These are phyloP conservation scores for Neospora caninum DNA, from an alignment of 169 alveolate genomes.

Conservation along the genomic window DNA sequence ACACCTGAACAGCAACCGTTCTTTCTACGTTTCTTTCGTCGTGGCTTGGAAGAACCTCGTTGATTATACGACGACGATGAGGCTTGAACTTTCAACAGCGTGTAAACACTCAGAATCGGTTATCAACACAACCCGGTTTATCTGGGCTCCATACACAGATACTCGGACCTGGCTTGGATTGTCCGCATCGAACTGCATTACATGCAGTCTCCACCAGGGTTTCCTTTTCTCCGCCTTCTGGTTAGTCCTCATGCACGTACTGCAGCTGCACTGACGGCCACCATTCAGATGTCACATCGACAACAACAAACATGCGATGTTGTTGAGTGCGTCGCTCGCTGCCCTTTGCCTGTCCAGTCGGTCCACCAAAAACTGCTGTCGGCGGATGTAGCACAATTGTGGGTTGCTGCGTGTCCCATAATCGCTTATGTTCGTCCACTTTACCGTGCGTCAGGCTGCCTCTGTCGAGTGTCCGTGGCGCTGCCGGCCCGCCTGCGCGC, in stretches of 20 bases:
- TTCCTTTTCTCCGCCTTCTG: background rate
- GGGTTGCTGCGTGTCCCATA: background rate
- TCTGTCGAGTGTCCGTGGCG: background rate
- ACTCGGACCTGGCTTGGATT: background rate
- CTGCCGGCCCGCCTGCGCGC: background rate
- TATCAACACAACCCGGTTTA: background rate
- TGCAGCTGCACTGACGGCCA: background rate
- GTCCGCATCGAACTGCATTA: background rate
- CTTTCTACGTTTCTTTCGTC: too few relatives aligned
- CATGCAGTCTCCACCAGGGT: background rate
- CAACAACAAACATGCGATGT: background rate
- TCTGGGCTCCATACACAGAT: background rate
- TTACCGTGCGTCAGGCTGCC: background rate
- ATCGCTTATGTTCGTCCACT: background rate
- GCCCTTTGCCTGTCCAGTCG: background rate
- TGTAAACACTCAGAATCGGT: background rate
- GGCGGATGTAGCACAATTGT: background rate
- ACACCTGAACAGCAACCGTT: too few relatives aligned
- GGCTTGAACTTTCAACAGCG: too few relatives aligned
- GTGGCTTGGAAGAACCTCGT: too few relatives aligned
- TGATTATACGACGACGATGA: too few relatives aligned
- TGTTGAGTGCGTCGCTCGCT: background rate
- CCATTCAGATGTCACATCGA: constrained; percentile 6
- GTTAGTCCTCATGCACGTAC: background rate
- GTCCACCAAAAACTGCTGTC: background rate